phyloP scores from a whole-genome alignment of 73 alveolate genomes.

The Uronychia setigera region DNA sequence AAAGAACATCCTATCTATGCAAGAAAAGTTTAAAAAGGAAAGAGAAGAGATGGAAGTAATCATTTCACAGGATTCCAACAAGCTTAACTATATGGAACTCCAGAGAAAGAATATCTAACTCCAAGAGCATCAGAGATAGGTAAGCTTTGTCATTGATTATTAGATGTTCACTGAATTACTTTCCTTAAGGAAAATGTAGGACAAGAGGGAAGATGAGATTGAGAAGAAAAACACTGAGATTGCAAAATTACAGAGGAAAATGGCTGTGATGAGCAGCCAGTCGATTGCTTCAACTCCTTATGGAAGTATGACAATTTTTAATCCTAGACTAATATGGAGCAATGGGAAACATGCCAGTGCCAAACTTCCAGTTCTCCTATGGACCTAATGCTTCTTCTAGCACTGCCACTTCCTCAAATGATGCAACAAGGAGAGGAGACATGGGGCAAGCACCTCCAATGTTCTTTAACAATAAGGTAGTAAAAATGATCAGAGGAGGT shows the following conservation, averaged over 20 bases:
- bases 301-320: not conserved
- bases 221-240: slow-evolving; percentile 28
- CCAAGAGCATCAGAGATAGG: not conserved
- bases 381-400: slow-evolving; percentile 18
- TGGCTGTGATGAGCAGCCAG: not conserved
- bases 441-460: slow-evolving; percentile 10
- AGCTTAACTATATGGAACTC: slow-evolving; percentile 19
- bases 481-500: slow-evolving; percentile 65
- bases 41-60: slow-evolving; percentile 20
- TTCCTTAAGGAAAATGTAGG: slow-evolving; percentile 23
- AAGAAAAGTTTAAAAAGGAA: slow-evolving; percentile 12
- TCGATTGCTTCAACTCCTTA: not conserved
- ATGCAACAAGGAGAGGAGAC: not conserved
- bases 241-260: slow-evolving; percentile 18
- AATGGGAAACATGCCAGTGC: slow-evolving; percentile 15
- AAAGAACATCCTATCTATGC: not conserved
- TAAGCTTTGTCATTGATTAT: slow-evolving; percentile 3
- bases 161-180: slow-evolving; percentile 28
- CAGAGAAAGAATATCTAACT: slow-evolving; percentile 29
- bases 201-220: slow-evolving; percentile 25
- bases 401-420: slow-evolving; percentile 8
- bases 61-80: slow-evolving; percentile 17
- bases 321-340: too few relatives aligned
- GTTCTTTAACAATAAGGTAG: slow-evolving; percentile 48
- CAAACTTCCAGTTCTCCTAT: slow-evolving; percentile 29